Percentiles rank a stretch among this genome's conserved stretches.
These are phyloP conservation scores for Arabidopsis hybrid DNA, from an alignment of 441 rosid genomes.

Conservation along the genomic window DNA sequence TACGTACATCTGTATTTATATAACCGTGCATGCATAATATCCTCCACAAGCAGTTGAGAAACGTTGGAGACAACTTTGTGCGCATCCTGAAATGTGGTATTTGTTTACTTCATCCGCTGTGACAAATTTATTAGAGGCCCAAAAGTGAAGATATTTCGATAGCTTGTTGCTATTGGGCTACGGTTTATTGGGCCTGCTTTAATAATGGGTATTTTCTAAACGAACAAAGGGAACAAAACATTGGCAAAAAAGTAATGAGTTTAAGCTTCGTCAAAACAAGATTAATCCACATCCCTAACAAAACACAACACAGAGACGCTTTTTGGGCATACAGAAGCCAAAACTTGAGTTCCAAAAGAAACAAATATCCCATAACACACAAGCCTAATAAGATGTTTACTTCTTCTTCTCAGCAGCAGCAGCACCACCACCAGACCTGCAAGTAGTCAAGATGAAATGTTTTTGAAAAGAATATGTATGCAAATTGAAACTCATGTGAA, in stretches of 20 bases:
- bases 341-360: slow-evolving; percentile 24
- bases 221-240: background rate
- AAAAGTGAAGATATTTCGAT: background rate
- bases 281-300: slow-evolving; percentile 24
- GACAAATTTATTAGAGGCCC: background rate
- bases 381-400: slow-evolving; percentile 30
- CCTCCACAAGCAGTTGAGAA: too few species aligned
- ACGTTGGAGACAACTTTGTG: too few species aligned
- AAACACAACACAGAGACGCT: background rate
- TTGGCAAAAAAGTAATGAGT: background rate
- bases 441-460: background rate
- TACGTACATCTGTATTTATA: slow-evolving; percentile 16
- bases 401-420: slow-evolving; percentile 53
- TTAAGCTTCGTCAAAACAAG: slow-evolving; percentile 16
- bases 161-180: background rate
- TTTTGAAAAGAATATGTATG: background rate
- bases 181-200: background rate
- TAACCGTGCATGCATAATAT: slow-evolving; percentile 8
- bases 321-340: slow-evolving; percentile 14
- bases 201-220: background rate
- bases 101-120: too few species aligned
- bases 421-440: slow-evolving; percentile 55
- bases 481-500: background rate
- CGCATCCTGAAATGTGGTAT: background rate
- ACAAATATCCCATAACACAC: slow-evolving; percentile 16